Evolutionary conservation across 768 basidiomycete genomes (phyloP), one percentile per base, ranked within the genome.

Genomic region (Scleroderma bovista): DNA sequence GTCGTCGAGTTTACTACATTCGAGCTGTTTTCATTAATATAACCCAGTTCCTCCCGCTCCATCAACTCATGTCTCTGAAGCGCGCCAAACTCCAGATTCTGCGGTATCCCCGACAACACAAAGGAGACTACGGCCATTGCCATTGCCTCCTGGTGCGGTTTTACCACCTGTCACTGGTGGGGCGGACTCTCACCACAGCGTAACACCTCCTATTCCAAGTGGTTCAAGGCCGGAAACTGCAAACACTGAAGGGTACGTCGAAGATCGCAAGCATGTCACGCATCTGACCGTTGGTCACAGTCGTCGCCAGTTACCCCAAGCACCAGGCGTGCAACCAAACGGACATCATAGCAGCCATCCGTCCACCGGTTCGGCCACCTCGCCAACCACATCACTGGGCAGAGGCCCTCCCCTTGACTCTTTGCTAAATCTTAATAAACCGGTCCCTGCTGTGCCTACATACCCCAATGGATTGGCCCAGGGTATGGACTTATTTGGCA

Each of bases 21-120:
- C 5, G 17, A 1, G 6, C 38, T 47, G 31, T 34, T 5, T 47
- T 7, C 24, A n/a, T 3, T 44, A 22, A 3, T 44, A 13, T 17
- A 20, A 22, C 26, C 42, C 49, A 39, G 44, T 15, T 9, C 44
- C 20, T 17, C 42, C 47, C 51, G 58, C 54, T 15, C 58, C 44
- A 46, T 53, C 59, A 16, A 33, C 58, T 15, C 53, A 54, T 31
- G 6, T 50, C 15, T 52, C 57, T 44, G 63, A 64, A 29, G 38
- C 42, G 11, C 63, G 59, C 19, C 10, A 53, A 23, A 65, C 45
- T 15, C n/a, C 48, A 32, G 67, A 64, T 3, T 24, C 58, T n/a
- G 23, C 60, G 1, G n/a, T 65, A 13, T 64, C 64, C 23, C 68
- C 66, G 13, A 59, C 60, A 1, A 57, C 64, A 1, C 68, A 68